Conservation (phyloP, 139 green algal species). For the Coelastrella sp. region DNA sequence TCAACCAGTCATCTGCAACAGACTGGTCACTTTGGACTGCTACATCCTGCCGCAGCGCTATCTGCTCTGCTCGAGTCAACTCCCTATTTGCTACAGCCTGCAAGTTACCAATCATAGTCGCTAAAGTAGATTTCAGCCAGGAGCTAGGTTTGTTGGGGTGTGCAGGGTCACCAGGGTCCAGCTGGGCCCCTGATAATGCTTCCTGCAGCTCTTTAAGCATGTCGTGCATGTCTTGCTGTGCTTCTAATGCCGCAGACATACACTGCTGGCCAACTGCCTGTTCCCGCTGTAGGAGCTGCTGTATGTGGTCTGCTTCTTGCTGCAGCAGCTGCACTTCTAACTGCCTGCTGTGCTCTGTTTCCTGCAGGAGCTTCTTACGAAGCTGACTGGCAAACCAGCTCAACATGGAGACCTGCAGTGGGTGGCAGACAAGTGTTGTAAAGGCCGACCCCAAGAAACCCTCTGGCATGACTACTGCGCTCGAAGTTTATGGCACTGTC, state of each 20-base stretch:
- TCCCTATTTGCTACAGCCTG: neutral
- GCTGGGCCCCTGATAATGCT: neutral
- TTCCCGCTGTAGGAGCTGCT: neutral
- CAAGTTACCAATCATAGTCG: neutral
- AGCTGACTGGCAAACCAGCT: neutral
- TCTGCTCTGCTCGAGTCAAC: neutral
- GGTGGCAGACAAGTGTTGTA: neutral
- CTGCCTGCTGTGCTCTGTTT: slow-evolving; percentile 1
- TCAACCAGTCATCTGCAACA: slow-evolving; percentile 14
- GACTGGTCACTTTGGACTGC: slow-evolving; percentile 43
- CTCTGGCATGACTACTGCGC: no score
- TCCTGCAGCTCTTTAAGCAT: neutral
- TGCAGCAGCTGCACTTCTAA: slow-evolving; percentile 43
- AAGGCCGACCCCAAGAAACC: no score
- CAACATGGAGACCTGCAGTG: slow-evolving; percentile 41
- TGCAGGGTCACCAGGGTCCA: neutral
- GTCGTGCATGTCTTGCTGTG: neutral
- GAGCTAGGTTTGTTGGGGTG: no score
- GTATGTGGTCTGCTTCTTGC: slow-evolving; percentile 36
- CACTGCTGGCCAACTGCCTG: slow-evolving; percentile 1
- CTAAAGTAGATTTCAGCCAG: neutral
- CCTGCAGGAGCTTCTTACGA: neutral
- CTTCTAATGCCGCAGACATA: slow-evolving; percentile 15
- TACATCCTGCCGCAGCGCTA: slow-evolving; percentile 6
- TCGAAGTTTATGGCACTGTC: no score